A percentile compares a stretch with the other conserved stretches of the same genome.
Evolutionary conservation across 345 rosid species (phyloP).

Genomic region (sweet orange (Citrus sinensis)): DNA sequence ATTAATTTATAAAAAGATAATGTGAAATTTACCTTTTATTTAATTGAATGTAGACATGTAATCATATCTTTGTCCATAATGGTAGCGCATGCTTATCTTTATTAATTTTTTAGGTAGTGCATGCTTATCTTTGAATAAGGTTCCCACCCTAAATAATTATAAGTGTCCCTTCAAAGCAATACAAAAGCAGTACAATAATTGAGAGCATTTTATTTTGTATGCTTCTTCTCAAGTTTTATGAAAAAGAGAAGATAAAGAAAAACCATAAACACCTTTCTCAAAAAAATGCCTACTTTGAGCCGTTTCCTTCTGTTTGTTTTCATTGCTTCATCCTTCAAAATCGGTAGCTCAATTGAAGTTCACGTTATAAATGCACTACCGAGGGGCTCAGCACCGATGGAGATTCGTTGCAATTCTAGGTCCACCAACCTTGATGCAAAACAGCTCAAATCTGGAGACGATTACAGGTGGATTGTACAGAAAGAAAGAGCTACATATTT

Average conservation of each 20-base stretch:
- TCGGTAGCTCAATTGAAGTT: neutral
- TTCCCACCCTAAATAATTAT: neutral
- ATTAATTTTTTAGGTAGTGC: no score
- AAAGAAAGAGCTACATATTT: neutral
- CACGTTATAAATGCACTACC: constrained; percentile 12
- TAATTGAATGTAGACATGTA: no score
- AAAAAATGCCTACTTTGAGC: neutral
- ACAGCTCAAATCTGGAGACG: neutral
- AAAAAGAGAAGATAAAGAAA: neutral
- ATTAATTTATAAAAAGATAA: no score
- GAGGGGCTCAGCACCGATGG: neutral
- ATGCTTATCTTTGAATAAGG: neutral
- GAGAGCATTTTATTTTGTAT: neutral
- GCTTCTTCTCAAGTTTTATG: neutral
- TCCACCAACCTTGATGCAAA: neutral
- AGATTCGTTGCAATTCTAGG: neutral
- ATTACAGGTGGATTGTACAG: constrained; percentile 5
- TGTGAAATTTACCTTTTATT: no score
- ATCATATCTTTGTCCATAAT: no score
- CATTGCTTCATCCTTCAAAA: neutral
- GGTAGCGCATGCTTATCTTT: no score
- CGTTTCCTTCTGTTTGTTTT: neutral
- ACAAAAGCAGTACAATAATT: neutral
- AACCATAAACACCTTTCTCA: neutral
- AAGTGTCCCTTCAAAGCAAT: neutral